Evolutionary conservation across 1,284 basidiomycete species (phyloP), one percentile per base, ranked within the genome.

Genomic region (Trichosporon sp.): DNA sequence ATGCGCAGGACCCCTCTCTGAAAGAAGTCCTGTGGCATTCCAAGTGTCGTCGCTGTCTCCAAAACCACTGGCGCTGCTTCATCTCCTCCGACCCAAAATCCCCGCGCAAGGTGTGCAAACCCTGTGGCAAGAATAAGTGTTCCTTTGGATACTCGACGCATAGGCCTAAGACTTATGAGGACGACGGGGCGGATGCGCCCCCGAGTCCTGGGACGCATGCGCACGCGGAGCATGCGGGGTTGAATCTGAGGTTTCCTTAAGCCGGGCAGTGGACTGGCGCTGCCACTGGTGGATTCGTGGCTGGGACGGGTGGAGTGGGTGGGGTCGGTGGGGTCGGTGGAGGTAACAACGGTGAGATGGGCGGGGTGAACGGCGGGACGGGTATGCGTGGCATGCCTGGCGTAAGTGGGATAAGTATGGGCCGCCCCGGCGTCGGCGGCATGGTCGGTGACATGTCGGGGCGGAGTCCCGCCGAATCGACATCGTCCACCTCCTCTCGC

Each of bases 81-180:
- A 69, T 74, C 43, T 65, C 67, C 32, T 48, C 32, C 35, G 61
- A 74, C 68, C 66, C 67, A 21, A 16, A 46, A 14, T 63, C 65
- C 2, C 73, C 73, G 3, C 73, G 73, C 19, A 67, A 66, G 16
- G 70, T 70, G 11, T 74, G 73, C 61, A 66, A 68, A 11, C 73
- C 73, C 1, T 74, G 73, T 59, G 73, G 73, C 56, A 74, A 74
- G 69, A 74, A 74, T 54, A 72, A 72, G 69, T 74, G 73, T 32
- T 65, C 63, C 6, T 74, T 72, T 38, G 69, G 71, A 19, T 68
- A 71, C 32, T 21, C 66, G 6, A 65, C 59, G 32, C 59, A 35
- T 6, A 12, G 59, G 32, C 59, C 59, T 2, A 63, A 35, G 59
- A 63, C 59, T 14, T 63, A 63, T 12, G 59, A 63, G 59, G 59